Evolutionary conservation across 2,329 filamentous ascomycete genomes (phyloP).

Genomic region (Aspergillus fischeri): DNA sequence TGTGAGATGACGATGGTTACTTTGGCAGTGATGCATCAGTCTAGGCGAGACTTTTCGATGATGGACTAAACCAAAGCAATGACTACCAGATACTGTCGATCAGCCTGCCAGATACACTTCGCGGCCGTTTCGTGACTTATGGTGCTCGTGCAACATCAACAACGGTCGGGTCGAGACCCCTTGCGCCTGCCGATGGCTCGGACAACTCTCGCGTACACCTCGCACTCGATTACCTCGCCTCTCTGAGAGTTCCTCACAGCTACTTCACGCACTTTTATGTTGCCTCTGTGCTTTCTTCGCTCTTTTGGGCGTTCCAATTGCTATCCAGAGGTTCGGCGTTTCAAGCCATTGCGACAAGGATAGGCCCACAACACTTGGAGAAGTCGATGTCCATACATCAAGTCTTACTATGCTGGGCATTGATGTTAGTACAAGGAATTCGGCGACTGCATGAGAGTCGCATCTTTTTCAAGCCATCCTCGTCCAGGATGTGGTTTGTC

Average conservation of each 20-base stretch:
- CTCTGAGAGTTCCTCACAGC: constrained; percentile 69
- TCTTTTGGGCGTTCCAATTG: constrained; percentile 70
- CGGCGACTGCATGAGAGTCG: constrained; percentile 75
- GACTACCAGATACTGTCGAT: constrained; percentile 45
- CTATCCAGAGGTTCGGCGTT: constrained; percentile 53
- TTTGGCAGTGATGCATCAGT: neutral
- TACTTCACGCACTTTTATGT: constrained; percentile 91
- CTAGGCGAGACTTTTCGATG: constrained; percentile 7
- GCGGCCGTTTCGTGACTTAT: constrained; percentile 56
- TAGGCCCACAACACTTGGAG: constrained; percentile 30
- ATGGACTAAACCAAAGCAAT: constrained; percentile 14
- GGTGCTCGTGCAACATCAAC: constrained; percentile 48
- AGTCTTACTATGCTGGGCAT: constrained; percentile 61
- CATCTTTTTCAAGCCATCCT: constrained; percentile 60
- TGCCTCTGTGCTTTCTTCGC: constrained; percentile 62
- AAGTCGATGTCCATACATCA: constrained; percentile 58
- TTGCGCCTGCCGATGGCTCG: constrained; percentile 5
- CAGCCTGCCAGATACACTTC: constrained; percentile 48
- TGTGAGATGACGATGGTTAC: neutral
- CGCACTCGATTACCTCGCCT: constrained; percentile 50
- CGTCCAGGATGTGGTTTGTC: constrained; percentile 76
- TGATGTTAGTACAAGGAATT: constrained; percentile 71
- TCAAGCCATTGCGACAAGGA: constrained; percentile 43
- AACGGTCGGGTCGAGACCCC: constrained; percentile 11
- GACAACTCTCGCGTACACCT: constrained; percentile 11